phyloP scores from a whole-genome alignment of 495 filamentous ascomycete genomes.

The Oidiodendron maius region DNA sequence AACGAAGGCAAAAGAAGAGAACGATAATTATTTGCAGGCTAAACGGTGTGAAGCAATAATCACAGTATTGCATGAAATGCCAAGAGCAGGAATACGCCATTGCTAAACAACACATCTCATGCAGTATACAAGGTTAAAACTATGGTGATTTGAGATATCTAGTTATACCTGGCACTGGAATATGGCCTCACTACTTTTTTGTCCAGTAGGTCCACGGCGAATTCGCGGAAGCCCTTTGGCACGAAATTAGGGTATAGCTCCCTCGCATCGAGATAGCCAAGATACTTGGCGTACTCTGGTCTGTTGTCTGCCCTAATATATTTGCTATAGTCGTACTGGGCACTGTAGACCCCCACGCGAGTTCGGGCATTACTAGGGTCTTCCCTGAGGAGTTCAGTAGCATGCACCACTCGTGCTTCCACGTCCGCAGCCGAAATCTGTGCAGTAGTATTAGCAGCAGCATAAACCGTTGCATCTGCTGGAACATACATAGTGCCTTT shows the following conservation, averaged over 20 bases:
- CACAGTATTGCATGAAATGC: too few relatives aligned
- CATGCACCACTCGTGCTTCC: conserved; percentile 18
- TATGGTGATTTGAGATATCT: too few relatives aligned
- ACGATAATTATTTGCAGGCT: too few relatives aligned
- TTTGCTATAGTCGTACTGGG: conserved; percentile 45
- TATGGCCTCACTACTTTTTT: conserved; percentile 1
- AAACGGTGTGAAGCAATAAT: too few relatives aligned
- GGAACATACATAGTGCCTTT: conserved; percentile 39
- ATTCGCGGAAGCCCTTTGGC: conserved; percentile 34
- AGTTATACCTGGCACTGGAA: too few relatives aligned
- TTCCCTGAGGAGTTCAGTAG: neutral
- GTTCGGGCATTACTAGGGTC: neutral
- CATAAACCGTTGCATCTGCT: neutral
- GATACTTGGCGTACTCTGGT: conserved; percentile 49
- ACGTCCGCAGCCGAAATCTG: conserved; percentile 4
- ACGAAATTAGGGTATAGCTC: conserved; percentile 51
- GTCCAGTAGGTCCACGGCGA: conserved; percentile 3
- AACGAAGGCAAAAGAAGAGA: too few relatives aligned
- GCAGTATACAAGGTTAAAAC: too few relatives aligned
- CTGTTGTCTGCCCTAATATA: conserved; percentile 51
- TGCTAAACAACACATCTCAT: too few relatives aligned
- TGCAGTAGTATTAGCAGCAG: neutral
- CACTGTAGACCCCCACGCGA: neutral
- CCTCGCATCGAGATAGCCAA: conserved; percentile 50
- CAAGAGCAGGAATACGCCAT: too few relatives aligned